Evolutionary conservation across 129 eudicot genomes (phyloP).

Genomic region (Sambucus nigra): DNA sequence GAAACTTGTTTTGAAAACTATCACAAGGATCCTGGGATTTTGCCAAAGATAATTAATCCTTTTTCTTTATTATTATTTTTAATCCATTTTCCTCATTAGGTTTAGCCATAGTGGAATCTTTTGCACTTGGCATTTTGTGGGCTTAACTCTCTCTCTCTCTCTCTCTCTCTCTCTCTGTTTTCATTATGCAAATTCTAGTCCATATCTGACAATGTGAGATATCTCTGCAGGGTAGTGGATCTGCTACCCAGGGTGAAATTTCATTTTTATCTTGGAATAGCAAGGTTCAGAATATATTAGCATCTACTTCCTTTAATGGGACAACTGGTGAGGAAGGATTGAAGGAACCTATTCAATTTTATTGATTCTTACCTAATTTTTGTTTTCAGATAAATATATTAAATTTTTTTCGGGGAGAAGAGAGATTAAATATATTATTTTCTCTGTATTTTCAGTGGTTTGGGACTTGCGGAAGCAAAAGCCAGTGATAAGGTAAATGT

Average conservation of each 20-base stretch:
- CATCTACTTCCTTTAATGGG: conserved; percentile 85
- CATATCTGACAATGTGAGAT: conserved; percentile 3
- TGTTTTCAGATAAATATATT: too few species aligned
- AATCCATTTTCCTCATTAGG: too few species aligned
- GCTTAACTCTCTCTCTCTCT: background rate
- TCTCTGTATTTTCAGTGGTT: conserved; percentile 50
- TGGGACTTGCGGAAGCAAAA: conserved; percentile 98
- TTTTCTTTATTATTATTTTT: too few species aligned
- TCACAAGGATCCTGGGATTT: too few species aligned
- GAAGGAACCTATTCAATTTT: conserved; percentile 9
- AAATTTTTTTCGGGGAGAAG: too few species aligned
- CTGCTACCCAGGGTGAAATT: conserved; percentile 91
- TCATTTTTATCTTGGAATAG: conserved; percentile 91
- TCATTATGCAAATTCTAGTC: background rate
- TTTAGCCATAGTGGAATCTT: too few species aligned
- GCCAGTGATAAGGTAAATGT: conserved; percentile 67
- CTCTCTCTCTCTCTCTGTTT: background rate
- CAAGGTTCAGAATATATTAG: conserved; percentile 78
- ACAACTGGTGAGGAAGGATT: too few species aligned
- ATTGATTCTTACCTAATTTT: conserved; percentile 1
- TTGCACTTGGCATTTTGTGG: too few species aligned
- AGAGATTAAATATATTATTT: conserved; percentile 6
- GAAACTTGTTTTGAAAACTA: too few species aligned
- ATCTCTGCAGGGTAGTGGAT: conserved; percentile 67
- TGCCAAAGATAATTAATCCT: too few species aligned